Evolutionary conservation across 352 stramenopile species (phyloP), one percentile per base, ranked within the genome.

Genomic region (Phytophthora colocasiae): DNA sequence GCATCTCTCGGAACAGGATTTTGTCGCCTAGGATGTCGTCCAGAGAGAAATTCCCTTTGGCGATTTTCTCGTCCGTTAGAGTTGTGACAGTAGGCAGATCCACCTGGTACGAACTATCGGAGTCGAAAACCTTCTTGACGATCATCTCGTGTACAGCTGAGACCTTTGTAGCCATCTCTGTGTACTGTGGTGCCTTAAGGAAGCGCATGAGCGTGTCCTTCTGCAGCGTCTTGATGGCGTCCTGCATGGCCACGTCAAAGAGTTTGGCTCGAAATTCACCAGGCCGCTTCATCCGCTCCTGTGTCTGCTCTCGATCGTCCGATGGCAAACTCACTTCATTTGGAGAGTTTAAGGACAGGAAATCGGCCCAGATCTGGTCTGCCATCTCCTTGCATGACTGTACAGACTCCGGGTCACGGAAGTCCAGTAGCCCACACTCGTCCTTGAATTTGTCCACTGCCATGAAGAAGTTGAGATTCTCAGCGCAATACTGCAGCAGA

Each of bases 391-490:
- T 92, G 69, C 83, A 93, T 34, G 85, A 93, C 60, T 81, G 83
- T 47, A 91, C 77, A 6, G 83, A 86, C 65, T 93, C 84, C n/a
- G 78, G 73, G 65, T 93, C 86, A 59, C 85, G 78, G 63, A 95
- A 93, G 59, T 93, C 83, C 22, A 93, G 70, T 24, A 95, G 72
- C 6, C 77, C 78, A 49, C 84, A 92, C 61, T 90, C 80, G 52
- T 95, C 86, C 57, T 95, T 93, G 72, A 92, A 93, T 54, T 92
- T 92, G 69, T 93, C 87, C 1, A 93, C 87, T 2, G 87, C 87
- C 87, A 95, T 92, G 71, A 95, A 92, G 69, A 95, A 92, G 49
- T 93, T 93, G 17, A 95, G 67, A 72, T 95, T 93, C 72, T 93
- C 85, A 5, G 87, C 87, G 39, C 85, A 93, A 48, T 91, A 93